Base-by-base conservation (phyloP, 257 asterid genomes). In the Solanum megistacrolobum region DNA sequence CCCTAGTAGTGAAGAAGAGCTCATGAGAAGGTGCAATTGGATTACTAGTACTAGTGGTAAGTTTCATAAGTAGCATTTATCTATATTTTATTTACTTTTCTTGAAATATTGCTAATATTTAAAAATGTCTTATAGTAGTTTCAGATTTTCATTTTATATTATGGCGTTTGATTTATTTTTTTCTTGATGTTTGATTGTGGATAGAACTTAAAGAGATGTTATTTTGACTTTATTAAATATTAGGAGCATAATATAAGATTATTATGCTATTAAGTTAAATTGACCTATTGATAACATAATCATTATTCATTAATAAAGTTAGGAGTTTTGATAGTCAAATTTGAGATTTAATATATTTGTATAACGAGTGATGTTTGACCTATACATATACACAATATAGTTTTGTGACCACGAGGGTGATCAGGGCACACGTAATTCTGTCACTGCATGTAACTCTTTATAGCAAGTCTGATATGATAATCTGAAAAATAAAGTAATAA, bases 1-100 rank as follows among this genome's bases (percentile, higher is more conserved):
- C 72, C 90, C 91, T 38, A 62, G 88, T 32, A 94, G 89, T 13
- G 94, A 93, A 83, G 93, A 94, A 20, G 95, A 93, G 69, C 92
- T 93, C 23, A 79, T 92, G 16, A 92, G 90, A 89, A 90, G 99
- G 92, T 96, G 99, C 91, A 94, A 94, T 73, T 96, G 99, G 99
- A 92, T 96, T 76, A 94, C 98, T 5, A 91, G 93, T 74, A 95
- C 79, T 66, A 96, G 99, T 85, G 99, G 99, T 95, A 89, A 92
- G 91, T 39, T 69, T 68, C 13, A 29, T 27, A 25, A 27, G 20
- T 66, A 66, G 35, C 35, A 65, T n/a, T 65, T 5, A 65, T 65
- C 8, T 65, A 10, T 66, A 29, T 29, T 55, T 7, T 84, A 12
- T 84, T 23, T 20, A 12, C 7, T 84, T 65, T 84, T 84, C n/a